Evolutionary conservation across 2,329 filamentous ascomycete genomes (phyloP).

Genomic region (Sporothrix luriei): DNA sequence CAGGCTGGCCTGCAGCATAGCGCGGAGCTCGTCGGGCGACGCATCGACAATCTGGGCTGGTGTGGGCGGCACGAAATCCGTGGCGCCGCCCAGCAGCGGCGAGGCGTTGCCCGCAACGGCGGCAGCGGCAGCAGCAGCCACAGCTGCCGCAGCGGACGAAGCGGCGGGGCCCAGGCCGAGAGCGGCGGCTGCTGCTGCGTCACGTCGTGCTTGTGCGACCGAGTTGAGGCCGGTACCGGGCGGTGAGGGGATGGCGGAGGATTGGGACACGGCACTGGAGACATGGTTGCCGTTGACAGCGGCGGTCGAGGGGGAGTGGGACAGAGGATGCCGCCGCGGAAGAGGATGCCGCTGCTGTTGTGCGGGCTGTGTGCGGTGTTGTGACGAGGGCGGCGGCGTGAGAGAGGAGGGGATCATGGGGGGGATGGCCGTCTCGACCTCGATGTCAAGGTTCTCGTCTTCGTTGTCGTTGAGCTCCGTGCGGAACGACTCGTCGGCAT

Average conservation of each 20-base stretch:
- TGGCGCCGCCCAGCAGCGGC: slow-evolving; percentile 33
- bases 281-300: slow-evolving; percentile 37
- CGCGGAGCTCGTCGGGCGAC: slow-evolving; percentile 58
- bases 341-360: slow-evolving; percentile 21
- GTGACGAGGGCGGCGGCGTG: slow-evolving; percentile 59
- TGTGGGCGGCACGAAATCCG: slow-evolving; percentile 53
- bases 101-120: neutral
- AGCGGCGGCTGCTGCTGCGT: slow-evolving; percentile 27
- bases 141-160: neutral
- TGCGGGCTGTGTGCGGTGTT: slow-evolving; percentile 16
- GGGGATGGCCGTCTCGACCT: slow-evolving; percentile 46
- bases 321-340: slow-evolving; percentile 34
- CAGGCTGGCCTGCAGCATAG: slow-evolving; percentile 58
- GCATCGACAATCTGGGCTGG: slow-evolving; percentile 56
- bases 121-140: neutral
- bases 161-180: slow-evolving; percentile 15
- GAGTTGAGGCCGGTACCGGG: slow-evolving; percentile 52
- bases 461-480: slow-evolving; percentile 55
- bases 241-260: slow-evolving; percentile 56
- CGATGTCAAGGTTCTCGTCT: slow-evolving; percentile 47
- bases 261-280: slow-evolving; percentile 47
- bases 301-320: neutral
- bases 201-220: slow-evolving; percentile 37
- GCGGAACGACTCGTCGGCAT: slow-evolving; percentile 53
- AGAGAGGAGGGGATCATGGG: slow-evolving; percentile 59